A percentile compares a stretch with the other conserved stretches of the same genome.
Evolutionary conservation across 352 stramenopile species (phyloP).

Genomic region (Phytophthora macrochlamydospora): DNA sequence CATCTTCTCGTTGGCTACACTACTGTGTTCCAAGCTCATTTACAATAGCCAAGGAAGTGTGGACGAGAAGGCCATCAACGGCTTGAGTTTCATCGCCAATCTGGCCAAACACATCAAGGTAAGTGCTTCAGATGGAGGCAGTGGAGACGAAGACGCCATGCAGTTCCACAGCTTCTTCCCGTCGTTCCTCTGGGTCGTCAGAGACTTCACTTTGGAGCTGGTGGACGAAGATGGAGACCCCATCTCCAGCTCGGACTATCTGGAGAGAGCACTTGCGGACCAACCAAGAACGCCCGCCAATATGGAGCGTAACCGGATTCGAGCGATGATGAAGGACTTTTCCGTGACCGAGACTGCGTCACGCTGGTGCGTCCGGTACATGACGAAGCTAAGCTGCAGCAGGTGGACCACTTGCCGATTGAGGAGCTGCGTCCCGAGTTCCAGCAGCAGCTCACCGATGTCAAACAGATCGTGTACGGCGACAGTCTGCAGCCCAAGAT

Average conservation of each 20-base stretch:
- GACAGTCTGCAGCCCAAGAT: constrained; percentile 82
- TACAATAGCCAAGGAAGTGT: constrained; percentile 90
- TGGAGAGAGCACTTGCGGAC: constrained; percentile 76
- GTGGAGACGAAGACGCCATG: constrained; percentile 61
- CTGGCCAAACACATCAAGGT: constrained; percentile 88
- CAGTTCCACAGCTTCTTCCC: constrained; percentile 89
- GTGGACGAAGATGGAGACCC: constrained; percentile 84
- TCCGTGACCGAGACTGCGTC: constrained; percentile 78
- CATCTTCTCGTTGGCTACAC: constrained; percentile 86
- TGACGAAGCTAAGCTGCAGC: constrained; percentile 78
- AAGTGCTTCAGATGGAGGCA: constrained; percentile 41
- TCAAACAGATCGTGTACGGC: constrained; percentile 78
- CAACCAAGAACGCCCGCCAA: constrained; percentile 73
- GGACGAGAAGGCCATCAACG: constrained; percentile 85
- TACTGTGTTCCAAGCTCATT: constrained; percentile 88
- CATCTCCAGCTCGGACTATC: constrained; percentile 82
- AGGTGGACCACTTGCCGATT: constrained; percentile 74
- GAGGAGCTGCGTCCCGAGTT: constrained; percentile 80
- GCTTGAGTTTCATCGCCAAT: constrained; percentile 88
- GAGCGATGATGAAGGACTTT: constrained; percentile 89
- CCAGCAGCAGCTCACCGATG: constrained; percentile 60
- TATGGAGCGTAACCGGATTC: constrained; percentile 80
- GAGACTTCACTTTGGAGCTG: constrained; percentile 88
- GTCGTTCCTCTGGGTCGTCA: constrained; percentile 89
- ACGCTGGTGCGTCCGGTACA: constrained; percentile 85